phyloP scores from a whole-genome alignment of 2,329 filamentous ascomycete genomes.

The Talaromyces islandicus region DNA sequence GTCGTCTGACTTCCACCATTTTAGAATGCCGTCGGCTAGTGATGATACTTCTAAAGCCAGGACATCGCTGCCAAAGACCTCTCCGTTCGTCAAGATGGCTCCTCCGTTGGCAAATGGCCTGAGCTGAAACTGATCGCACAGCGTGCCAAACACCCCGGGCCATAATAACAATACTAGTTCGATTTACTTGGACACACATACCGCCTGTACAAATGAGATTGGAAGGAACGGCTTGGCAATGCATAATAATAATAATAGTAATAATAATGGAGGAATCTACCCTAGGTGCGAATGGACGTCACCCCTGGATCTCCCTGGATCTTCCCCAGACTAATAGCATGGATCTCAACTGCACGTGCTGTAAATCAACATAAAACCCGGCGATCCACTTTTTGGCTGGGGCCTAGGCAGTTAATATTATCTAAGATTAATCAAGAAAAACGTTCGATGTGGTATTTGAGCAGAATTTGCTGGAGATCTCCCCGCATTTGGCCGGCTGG shows the following conservation, averaged over 20 bases:
- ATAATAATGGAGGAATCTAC: not conserved
- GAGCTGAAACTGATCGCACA: not conserved
- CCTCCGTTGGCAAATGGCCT: not conserved
- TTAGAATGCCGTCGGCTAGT: not conserved
- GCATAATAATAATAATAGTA: not conserved
- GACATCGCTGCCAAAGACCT: not conserved
- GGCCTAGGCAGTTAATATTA: not conserved
- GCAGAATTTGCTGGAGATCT: not conserved
- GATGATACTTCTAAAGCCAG: conserved; percentile 1
- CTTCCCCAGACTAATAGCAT: not conserved
- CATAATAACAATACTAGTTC: not conserved
- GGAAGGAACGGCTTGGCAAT: not conserved
- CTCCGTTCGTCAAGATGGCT: not conserved
- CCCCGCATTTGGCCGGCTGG: not conserved
- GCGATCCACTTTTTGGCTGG: not conserved
- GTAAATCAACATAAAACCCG: not conserved
- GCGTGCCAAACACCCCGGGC: too few relatives aligned
- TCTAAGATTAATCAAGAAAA: not conserved
- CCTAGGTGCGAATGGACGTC: not conserved
- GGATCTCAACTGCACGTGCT: not conserved
- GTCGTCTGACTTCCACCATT: conserved; percentile 6
- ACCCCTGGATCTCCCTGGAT: not conserved
- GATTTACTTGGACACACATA: not conserved
- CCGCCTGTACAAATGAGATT: not conserved
- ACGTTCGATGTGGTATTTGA: not conserved